Evolutionary conservation across 2,329 filamentous ascomycete species (phyloP).

Genomic region (Pestalotiopsis sp.): DNA sequence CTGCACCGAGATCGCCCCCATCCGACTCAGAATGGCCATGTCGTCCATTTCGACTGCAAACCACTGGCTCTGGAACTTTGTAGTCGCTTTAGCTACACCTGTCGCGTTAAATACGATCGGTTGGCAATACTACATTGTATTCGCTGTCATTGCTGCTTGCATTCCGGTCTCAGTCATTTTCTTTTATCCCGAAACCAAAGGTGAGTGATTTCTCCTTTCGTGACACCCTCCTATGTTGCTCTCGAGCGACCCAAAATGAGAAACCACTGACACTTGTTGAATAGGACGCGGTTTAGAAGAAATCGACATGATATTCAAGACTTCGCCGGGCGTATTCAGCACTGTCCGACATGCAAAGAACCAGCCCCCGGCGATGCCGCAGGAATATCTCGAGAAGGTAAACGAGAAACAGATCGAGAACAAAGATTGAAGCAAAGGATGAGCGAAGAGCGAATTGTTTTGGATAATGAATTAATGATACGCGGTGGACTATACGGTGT

Average conservation of each 20-base stretch:
- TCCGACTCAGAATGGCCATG: conserved; percentile 55
- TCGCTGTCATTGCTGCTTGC: conserved; percentile 46
- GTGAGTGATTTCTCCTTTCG: conserved; percentile 48
- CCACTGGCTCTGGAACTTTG: conserved; percentile 54
- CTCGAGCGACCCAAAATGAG: too few relatives aligned
- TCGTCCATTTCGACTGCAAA: conserved; percentile 58
- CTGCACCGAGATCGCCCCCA: conserved; percentile 59
- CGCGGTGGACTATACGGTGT: too few relatives aligned
- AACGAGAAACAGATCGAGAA: too few relatives aligned
- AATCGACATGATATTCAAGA: too few relatives aligned
- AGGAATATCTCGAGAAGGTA: too few relatives aligned
- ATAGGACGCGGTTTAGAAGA: background rate
- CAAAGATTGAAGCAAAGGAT: too few relatives aligned
- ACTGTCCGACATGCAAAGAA: too few relatives aligned
- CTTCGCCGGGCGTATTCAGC: too few relatives aligned
- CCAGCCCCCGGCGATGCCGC: too few relatives aligned
- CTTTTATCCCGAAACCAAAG: conserved; percentile 52
- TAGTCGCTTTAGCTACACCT: conserved; percentile 47
- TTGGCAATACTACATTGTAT: conserved; percentile 55
- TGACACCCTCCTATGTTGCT: conserved; percentile 32
- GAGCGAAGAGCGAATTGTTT: too few relatives aligned
- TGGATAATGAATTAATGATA: too few relatives aligned
- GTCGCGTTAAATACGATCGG: conserved; percentile 53
- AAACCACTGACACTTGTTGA: too few relatives aligned
- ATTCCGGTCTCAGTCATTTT: conserved; percentile 48